Base-by-base conservation (phyloP, 2,329 filamentous ascomycete genomes). In the Penicillium thymicola region DNA sequence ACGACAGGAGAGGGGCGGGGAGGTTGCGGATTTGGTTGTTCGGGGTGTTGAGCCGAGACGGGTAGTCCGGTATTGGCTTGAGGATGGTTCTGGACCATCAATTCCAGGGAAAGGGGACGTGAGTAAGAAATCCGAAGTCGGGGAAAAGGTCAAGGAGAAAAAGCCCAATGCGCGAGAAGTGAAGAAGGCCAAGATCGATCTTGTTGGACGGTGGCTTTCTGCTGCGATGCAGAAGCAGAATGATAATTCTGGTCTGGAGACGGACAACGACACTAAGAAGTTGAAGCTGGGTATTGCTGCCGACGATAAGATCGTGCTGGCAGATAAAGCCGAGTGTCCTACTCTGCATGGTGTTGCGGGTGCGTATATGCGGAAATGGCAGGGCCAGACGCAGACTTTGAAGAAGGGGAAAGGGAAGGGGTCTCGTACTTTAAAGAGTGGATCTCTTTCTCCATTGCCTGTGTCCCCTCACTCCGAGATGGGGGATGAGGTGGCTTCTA, bases 121-220 rank as follows among this genome's bases (percentile, higher is more conserved):
- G 37, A 44, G 7, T 34, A 23, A 36, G 32, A 42, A 47, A n/a
- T 25, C 34, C 36, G 51, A 36, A 16, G 14, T n/a, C 21, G 21
- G 1, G 28, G 34, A 55, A 48, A 45, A 36, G 14, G 46, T 40
- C 21, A 55, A 46, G 36, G 55, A 54, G 55, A 65, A 54, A 11
- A 67, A 43, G 50, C 58, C 47, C 57, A 70, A 37, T 23, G 63
- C 60, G 13, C 67, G 57, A 52, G 73, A 63, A 57, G 71, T 64
- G 42, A 82, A 79, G 59, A 79, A 74, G 60, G 71, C 79, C 18
- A 91, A 90, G 70, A 86, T 91, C 52, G 79, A 82, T 45, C 68
- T 90, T 18, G 79, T 89, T 8, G 77, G 75, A 11, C 66, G 68
- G n/a, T 86, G 83, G 84, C 65, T 88, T 36, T 45, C 54, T 45